Conservation (phyloP, 2,329 filamentous ascomycete genomes). For the Colletotrichum graminicola region DNA sequence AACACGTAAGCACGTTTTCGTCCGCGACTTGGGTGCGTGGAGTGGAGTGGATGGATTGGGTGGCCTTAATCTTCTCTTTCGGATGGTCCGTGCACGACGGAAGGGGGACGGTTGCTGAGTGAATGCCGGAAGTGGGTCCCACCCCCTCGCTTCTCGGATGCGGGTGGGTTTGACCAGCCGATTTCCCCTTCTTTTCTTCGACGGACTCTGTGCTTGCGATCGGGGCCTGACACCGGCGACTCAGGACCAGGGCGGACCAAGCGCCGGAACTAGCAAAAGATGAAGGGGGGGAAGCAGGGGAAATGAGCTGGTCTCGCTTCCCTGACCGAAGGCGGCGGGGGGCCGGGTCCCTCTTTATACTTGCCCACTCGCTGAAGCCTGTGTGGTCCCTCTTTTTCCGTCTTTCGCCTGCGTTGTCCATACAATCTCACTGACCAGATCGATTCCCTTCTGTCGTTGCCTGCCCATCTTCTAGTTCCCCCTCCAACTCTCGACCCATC, state of each 20-base stretch:
- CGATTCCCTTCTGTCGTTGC: slow-evolving; percentile 7
- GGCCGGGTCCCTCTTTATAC: slow-evolving; percentile 39
- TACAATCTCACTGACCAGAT: slow-evolving; percentile 33
- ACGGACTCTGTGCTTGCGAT: slow-evolving; percentile 35
- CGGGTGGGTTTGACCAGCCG: slow-evolving; percentile 37
- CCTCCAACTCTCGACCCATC: slow-evolving; percentile 27
- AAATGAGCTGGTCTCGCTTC: slow-evolving; percentile 13
- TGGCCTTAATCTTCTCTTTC: neutral
- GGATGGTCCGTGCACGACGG: slow-evolving; percentile 22
- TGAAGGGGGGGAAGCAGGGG: slow-evolving; percentile 31
- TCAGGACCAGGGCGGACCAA: slow-evolving; percentile 35
- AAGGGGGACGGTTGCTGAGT: slow-evolving; percentile 33
- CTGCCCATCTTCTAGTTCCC: neutral
- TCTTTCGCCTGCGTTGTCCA: slow-evolving; percentile 39
- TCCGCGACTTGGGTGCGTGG: slow-evolving; percentile 21
- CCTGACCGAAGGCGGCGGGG: slow-evolving; percentile 40
- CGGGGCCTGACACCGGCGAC: slow-evolving; percentile 37
- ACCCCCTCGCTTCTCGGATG: slow-evolving; percentile 28
- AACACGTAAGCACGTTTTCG: slow-evolving; percentile 39
- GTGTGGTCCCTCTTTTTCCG: slow-evolving; percentile 28
- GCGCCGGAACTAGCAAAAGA: slow-evolving; percentile 30
- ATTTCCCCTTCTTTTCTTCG: slow-evolving; percentile 25
- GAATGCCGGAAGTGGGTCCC: slow-evolving; percentile 37
- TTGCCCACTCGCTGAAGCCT: slow-evolving; percentile 35
- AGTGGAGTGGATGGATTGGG: too few relatives aligned